Conservation (phyloP, 768 basidiomycete species). For the Trametes cinnabarina region DNA sequence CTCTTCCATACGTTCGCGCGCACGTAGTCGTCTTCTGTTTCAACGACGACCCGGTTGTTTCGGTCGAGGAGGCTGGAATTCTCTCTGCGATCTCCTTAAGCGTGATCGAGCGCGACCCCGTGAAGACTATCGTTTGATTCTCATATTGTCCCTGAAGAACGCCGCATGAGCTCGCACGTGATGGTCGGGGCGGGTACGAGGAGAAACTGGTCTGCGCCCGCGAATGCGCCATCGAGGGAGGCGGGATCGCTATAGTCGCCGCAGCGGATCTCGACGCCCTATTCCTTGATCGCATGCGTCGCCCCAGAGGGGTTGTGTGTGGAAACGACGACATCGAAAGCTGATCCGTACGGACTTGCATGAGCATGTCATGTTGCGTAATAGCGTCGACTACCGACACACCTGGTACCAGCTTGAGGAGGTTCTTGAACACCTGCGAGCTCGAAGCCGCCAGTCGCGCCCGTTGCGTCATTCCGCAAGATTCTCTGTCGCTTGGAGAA, state of each 20-base stretch:
- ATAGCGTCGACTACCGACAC: neutral
- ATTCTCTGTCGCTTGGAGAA: too few relatives aligned
- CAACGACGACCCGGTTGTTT: conserved; percentile 21
- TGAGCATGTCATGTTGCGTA: too few relatives aligned
- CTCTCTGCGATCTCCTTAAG: conserved; percentile 27
- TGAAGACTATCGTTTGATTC: conserved; percentile 32
- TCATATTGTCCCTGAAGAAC: conserved; percentile 21
- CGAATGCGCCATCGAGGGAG: conserved; percentile 33
- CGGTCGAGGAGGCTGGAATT: conserved; percentile 22
- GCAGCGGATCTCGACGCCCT: conserved; percentile 29
- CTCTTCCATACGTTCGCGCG: conserved; percentile 14
- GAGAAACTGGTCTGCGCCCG: conserved; percentile 34
- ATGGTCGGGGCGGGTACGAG: conserved; percentile 36
- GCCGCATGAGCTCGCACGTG: conserved; percentile 30
- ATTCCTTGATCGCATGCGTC: conserved; percentile 13
- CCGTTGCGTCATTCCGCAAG: conserved; percentile 38
- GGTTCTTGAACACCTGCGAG: conserved; percentile 33
- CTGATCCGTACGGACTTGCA: too few relatives aligned
- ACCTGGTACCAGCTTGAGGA: conserved; percentile 30
- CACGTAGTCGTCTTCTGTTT: conserved; percentile 29
- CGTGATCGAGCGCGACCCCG: conserved; percentile 26
- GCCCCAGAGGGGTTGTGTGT: conserved; percentile 33
- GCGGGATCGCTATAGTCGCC: conserved; percentile 33
- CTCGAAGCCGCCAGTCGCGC: conserved; percentile 38
- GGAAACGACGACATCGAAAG: conserved; percentile 32